A percentile compares a stretch with the other conserved stretches of the same genome.
These are phyloP conservation scores for Nakazawaea populi DNA, from an alignment of 805 yeast genomes.

Conservation along the genomic window DNA sequence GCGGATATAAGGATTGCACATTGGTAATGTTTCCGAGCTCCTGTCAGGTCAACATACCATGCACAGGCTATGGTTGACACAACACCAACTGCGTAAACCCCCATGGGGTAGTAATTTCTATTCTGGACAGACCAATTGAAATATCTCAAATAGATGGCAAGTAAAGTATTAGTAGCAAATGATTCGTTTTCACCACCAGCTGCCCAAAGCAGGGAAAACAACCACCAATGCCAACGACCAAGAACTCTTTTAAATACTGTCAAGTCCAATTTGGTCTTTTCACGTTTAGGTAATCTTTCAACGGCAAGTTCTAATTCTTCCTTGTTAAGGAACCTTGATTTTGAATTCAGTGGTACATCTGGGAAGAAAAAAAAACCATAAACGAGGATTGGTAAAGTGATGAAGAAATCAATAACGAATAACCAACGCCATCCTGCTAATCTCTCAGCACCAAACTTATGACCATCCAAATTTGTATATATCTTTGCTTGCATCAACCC, in stretches of 20 bases:
- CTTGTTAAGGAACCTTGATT: conserved; percentile 30
- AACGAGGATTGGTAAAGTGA: conserved; percentile 46
- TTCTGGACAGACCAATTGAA: conserved; percentile 35
- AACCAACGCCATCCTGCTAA: conserved; percentile 64
- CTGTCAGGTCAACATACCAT: conserved; percentile 35
- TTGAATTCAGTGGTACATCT: conserved; percentile 36
- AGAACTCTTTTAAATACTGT: conserved; percentile 38
- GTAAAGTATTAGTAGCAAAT: conserved; percentile 38
- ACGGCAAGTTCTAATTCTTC: conserved; percentile 36
- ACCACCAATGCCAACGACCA: conserved; percentile 53
- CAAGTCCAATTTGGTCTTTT: conserved; percentile 15
- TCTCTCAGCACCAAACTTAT: conserved; percentile 32
- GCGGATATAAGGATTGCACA: conserved; percentile 39
- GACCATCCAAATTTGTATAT: conserved; percentile 30
- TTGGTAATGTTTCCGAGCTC: conserved; percentile 43
- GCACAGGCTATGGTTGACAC: conserved; percentile 38
- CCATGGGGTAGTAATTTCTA: conserved; percentile 49
- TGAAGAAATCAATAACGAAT: conserved; percentile 53
- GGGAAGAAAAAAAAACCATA: conserved; percentile 42
- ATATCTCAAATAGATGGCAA: conserved; percentile 40
- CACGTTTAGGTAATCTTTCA: conserved; percentile 34
- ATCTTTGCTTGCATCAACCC: conserved; percentile 56
- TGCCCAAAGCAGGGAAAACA: conserved; percentile 46
- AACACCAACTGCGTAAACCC: conserved; percentile 47
- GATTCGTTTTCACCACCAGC: conserved; percentile 45